Evolutionary conservation across 2,329 filamentous ascomycete species (phyloP).

Genomic region (Didymella lethalis): DNA sequence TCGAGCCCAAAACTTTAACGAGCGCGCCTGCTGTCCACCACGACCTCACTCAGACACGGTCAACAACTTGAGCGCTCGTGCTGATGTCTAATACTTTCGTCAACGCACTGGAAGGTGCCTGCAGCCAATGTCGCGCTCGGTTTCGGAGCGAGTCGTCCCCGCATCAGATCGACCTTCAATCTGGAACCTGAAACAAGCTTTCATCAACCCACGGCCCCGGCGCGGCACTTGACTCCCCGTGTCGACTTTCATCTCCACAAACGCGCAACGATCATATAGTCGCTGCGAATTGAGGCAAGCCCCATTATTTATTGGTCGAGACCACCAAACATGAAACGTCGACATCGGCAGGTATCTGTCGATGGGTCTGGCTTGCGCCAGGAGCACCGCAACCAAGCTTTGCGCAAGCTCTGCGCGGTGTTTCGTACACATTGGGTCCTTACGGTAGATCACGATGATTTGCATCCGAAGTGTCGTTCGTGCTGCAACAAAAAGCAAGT

Average conservation of each 20-base stretch:
- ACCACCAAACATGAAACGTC: slow-evolving; percentile 10
- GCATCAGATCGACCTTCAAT: slow-evolving; percentile 19
- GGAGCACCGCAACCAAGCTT: slow-evolving; percentile 2
- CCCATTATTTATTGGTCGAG: neutral
- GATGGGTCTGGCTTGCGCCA: neutral
- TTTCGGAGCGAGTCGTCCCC: neutral
- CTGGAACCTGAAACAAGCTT: slow-evolving; percentile 22
- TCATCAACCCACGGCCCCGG: slow-evolving; percentile 16
- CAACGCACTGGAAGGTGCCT: neutral
- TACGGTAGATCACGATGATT: neutral
- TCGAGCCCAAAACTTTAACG: neutral
- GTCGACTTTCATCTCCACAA: slow-evolving; percentile 20
- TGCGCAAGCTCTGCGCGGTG: slow-evolving; percentile 8
- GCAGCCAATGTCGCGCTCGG: neutral
- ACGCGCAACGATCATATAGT: neutral
- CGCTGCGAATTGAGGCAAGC: neutral
- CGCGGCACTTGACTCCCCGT: slow-evolving; percentile 9
- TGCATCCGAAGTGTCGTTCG: neutral
- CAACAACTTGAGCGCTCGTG: neutral
- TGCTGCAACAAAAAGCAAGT: neutral
- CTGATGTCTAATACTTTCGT: neutral
- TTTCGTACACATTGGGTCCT: neutral
- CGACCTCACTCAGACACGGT: neutral
- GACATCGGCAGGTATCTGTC: neutral
- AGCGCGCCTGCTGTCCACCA: neutral